Evolutionary conservation across 2,329 filamentous ascomycete genomes (phyloP).

Genomic region (Proliferodiscus dingleyae): DNA sequence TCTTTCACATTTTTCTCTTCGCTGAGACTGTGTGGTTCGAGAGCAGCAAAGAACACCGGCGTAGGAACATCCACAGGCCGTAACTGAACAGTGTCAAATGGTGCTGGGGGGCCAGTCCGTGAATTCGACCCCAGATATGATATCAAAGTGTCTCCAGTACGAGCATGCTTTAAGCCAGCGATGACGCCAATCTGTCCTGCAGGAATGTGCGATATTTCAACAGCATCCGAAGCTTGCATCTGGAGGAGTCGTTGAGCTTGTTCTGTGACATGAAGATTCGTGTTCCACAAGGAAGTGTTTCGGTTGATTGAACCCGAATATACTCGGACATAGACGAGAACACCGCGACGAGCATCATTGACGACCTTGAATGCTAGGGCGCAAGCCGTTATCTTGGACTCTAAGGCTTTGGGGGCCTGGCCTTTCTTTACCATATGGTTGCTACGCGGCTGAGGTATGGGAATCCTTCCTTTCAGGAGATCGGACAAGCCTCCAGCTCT

Average conservation of each 20-base stretch:
- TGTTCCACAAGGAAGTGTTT: constrained; percentile 78
- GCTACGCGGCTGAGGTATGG: constrained; percentile 33
- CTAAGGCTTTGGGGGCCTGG: constrained; percentile 37
- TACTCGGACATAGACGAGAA: constrained; percentile 86
- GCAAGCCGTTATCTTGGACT: constrained; percentile 54
- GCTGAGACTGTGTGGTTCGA: constrained; percentile 73
- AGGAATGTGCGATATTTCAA: constrained; percentile 74
- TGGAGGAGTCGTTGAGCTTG: constrained; percentile 76
- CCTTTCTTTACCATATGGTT: constrained; percentile 34
- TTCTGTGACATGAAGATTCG: constrained; percentile 74
- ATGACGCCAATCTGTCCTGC: constrained; percentile 94
- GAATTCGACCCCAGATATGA: constrained; percentile 60
- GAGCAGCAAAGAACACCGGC: constrained; percentile 92
- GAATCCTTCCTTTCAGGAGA: constrained; percentile 42
- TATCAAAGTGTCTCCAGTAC: constrained; percentile 89
- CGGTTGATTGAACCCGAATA: constrained; percentile 78
- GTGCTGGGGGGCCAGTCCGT: constrained; percentile 60
- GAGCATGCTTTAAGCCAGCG: constrained; percentile 80
- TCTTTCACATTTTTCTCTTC: constrained; percentile 77
- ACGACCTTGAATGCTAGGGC: constrained; percentile 88
- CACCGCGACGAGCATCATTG: constrained; percentile 77
- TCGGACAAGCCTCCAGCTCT: constrained; percentile 50
- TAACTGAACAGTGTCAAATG: constrained; percentile 72
- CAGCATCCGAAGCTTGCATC: constrained; percentile 82
- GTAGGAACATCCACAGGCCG: constrained; percentile 85